Percentiles rank a stretch among this genome's conserved stretches.
phyloP scores from a whole-genome alignment of 352 stramenopile species.

The Phytophthora meadii region DNA sequence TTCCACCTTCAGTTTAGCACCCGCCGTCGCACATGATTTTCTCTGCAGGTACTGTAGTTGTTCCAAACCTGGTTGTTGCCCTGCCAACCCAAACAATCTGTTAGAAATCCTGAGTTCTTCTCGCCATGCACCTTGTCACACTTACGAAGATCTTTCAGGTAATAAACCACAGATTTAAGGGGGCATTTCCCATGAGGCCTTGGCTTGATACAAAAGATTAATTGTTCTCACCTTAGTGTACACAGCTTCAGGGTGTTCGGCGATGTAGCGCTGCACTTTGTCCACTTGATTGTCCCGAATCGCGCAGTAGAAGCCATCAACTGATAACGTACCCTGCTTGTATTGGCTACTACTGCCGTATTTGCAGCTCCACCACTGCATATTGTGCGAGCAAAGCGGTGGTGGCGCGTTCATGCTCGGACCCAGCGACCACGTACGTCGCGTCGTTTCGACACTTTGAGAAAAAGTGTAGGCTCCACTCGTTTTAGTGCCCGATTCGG shows the following conservation, averaged over 20 bases:
- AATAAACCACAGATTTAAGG: slow-evolving; percentile 10
- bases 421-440: not conserved
- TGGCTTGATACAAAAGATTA: not conserved
- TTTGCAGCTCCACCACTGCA: slow-evolving; percentile 37
- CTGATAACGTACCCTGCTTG: not conserved
- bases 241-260: slow-evolving; percentile 34
- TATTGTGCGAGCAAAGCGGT: slow-evolving; percentile 7
- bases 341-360: slow-evolving; percentile 4
- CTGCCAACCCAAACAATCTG: slow-evolving; percentile 10
- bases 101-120: not conserved
- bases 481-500: slow-evolving; percentile 14
- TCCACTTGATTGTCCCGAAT: slow-evolving; percentile 49
- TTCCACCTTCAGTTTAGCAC: not conserved
- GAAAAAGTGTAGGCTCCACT: slow-evolving; percentile 6
- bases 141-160: slow-evolving; percentile 31
- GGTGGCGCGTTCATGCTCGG: not conserved
- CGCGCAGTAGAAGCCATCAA: slow-evolving; percentile 36
- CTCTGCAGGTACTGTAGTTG: not conserved
- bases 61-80: slow-evolving; percentile 29
- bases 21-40: slow-evolving; percentile 2
- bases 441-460: slow-evolving; percentile 3
- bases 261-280: slow-evolving; percentile 31
- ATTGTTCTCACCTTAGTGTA: slow-evolving; percentile 48
- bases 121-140: not conserved
- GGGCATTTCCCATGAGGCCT: slow-evolving; percentile 1